Base-by-base conservation (phyloP, 805 yeast genomes). In the Priceomyces haplophilus region DNA sequence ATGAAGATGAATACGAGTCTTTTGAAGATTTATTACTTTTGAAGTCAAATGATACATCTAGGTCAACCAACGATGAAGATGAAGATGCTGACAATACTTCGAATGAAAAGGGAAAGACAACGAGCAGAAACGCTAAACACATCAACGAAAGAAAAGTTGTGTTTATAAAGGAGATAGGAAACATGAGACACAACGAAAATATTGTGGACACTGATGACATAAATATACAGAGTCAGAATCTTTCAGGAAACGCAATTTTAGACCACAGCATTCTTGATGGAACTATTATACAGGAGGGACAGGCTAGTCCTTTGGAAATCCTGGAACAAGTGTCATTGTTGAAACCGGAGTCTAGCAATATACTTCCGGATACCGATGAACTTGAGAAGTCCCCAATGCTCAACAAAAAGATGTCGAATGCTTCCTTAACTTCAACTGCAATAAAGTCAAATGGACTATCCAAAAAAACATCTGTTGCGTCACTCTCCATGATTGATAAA, bases 121-220 rank as follows among this genome's bases (percentile, higher is more conserved):
- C 7, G 19, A 31, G 7, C 13, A 27, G 5, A 10, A 27, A 15
- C 15, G 11, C 5, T 27, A 27, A 15, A 27, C n/a, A 43, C 4
- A 20, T 10, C 8, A 8, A 21, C 8, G 24, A 7, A 21, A 34
- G 36, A 36, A 40, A 37, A 12, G 53, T 48, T 24, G 47, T 46
- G 4, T 62, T 62, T 47, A 53, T 63, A 13, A 43, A 43, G 11
- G 55, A 61, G 25, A 39, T 60, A 23, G 49, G 53, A 37, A 63
- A 64, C 42, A 40, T 64, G 36, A 44, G 67, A 19, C 69, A 64
- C 38, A 64, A 64, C 41, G 67, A 62, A 35, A 23, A 16, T 11
- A 23, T 37, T 15, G 30, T 41, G 17, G 38, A 47, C 16, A 34
- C 35, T 17, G 43, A 38, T 20, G 42, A 38, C 21, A 31, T 36